These are phyloP conservation scores for Globisporangium sylvaticum DNA, from an alignment of 352 stramenopile genomes.

Conservation along the genomic window DNA sequence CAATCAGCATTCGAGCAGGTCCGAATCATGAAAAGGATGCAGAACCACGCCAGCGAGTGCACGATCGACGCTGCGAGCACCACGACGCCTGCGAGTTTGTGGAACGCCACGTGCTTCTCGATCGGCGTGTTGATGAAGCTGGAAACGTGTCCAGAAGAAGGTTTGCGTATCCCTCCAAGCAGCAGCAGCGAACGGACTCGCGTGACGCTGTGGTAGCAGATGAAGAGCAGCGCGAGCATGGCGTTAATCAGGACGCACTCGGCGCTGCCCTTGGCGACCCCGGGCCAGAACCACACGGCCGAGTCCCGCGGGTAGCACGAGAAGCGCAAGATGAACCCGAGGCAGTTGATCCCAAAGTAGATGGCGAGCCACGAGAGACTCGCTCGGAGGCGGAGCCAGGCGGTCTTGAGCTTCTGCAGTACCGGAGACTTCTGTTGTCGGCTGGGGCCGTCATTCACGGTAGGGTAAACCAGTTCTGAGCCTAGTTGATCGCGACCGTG, in stretches of 20 bases:
- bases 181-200: conserved; percentile 12
- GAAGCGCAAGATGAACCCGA: conserved; percentile 24
- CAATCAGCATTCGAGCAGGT: conserved; percentile 18
- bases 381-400: conserved; percentile 16
- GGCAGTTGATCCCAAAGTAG: conserved; percentile 25
- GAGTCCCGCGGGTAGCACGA: conserved; percentile 24
- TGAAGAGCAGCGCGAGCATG: conserved; percentile 23
- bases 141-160: neutral
- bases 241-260: conserved; percentile 40
- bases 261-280: conserved; percentile 38
- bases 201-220: conserved; percentile 30
- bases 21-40: conserved; percentile 22
- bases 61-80: conserved; percentile 25
- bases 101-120: conserved; percentile 34
- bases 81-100: conserved; percentile 29
- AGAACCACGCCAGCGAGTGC: conserved; percentile 33
- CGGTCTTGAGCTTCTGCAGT: neutral
- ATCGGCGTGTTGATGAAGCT: conserved; percentile 12
- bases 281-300: conserved; percentile 20
- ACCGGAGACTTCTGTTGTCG: neutral
- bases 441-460: neutral
- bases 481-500: neutral
- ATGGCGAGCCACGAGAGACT: conserved; percentile 23
- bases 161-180: neutral
- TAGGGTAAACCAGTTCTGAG: neutral